These are phyloP conservation scores for Kewa caespitosa DNA, from an alignment of 179 eudicot genomes.

Conservation along the genomic window DNA sequence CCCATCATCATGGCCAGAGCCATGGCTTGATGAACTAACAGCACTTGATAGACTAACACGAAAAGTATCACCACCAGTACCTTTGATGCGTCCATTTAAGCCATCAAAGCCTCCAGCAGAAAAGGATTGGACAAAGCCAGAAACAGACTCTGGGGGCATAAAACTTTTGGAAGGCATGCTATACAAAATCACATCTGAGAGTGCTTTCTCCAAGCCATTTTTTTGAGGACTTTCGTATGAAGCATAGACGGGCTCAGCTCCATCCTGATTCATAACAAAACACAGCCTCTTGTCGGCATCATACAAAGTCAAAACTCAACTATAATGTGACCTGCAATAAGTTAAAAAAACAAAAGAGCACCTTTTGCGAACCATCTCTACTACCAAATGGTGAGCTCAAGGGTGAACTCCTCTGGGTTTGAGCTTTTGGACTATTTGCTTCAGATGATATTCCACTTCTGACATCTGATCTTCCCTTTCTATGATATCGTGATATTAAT, in stretches of 20 bases:
- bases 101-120: conserved; percentile 79
- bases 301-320: conserved; percentile 15
- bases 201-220: conserved; percentile 62
- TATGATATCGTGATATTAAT: conserved; percentile 76
- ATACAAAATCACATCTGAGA: conserved; percentile 67
- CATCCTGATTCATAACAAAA: conserved; percentile 52
- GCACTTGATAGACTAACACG: conserved; percentile 59
- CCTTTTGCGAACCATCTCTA: conserved; percentile 76
- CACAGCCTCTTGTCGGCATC: conserved; percentile 7
- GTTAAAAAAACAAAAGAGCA: conserved; percentile 18
- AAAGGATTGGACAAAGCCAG: conserved; percentile 65
- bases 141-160: conserved; percentile 56
- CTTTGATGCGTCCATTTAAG: conserved; percentile 59
- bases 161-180: conserved; percentile 65
- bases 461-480: conserved; percentile 70
- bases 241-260: conserved; percentile 53
- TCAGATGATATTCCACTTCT: conserved; percentile 91
- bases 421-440: conserved; percentile 89
- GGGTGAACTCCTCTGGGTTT: conserved; percentile 81
- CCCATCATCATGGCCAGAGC: conserved; percentile 55
- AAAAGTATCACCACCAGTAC: conserved; percentile 39
- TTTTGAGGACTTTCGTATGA: conserved; percentile 74
- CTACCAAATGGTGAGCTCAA: conserved; percentile 83
- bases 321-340: conserved; percentile 4
- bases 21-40: conserved; percentile 56